A percentile compares a stretch with the other conserved stretches of the same genome.
Conservation (phyloP, 73 alveolate genomes). For the Breviolum minutum region DNA sequence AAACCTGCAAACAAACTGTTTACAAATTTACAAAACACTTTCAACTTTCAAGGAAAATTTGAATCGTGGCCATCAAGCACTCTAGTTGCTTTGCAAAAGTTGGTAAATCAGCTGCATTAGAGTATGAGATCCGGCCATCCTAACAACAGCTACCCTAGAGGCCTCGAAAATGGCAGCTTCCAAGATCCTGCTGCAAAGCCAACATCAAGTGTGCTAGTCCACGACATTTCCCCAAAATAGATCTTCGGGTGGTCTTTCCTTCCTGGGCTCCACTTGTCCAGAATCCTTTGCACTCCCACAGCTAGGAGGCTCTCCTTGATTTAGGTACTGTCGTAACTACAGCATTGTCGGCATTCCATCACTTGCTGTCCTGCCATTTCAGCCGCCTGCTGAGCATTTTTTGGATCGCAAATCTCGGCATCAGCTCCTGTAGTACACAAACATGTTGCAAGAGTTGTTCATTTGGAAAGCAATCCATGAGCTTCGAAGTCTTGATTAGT, state of each 20-base stretch:
- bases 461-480: no score
- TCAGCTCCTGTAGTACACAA: neutral
- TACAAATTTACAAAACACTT: neutral
- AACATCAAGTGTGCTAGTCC: neutral
- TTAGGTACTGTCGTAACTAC: neutral
- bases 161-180: constrained; percentile 81
- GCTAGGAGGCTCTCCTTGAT: neutral
- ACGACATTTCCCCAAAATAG: neutral
- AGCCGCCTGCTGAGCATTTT: neutral
- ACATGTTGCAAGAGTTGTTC: neutral
- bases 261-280: no score
- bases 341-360: neutral
- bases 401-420: constrained; percentile 9
- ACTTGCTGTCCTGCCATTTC: neutral
- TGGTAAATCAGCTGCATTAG: no score
- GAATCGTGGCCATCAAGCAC: no score
- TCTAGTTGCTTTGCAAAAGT: no score
- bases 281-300: neutral
- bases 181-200: constrained; percentile 41
- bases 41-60: no score
- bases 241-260: no score
- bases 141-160: no score
- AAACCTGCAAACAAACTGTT: neutral
- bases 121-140: no score
- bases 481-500: no score